Base-by-base conservation (phyloP, 257 asterid species). In the Schizonepeta tenuifolia region DNA sequence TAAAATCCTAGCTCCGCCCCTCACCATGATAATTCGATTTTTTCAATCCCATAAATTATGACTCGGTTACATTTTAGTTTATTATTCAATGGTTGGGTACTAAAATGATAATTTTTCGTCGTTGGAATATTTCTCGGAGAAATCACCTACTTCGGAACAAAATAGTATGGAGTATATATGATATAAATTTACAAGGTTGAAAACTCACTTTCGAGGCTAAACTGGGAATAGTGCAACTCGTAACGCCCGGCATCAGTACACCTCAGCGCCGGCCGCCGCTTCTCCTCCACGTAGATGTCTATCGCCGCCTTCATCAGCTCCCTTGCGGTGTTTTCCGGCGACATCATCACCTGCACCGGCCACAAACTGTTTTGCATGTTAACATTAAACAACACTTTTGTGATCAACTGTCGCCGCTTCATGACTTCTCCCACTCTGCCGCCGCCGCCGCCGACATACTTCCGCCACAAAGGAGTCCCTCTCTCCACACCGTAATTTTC, bases 141-240 rank as follows among this genome's bases (percentile, higher is more conserved):
- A 28, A 2, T 28, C 33, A 28, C 4, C 1, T 1, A 28, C 33
- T 2, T 28, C 33, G 33, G 3, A 28, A 28, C 33, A 28, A 28
- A 24, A 24, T n/a, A n/a, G n/a, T n/a, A n/a, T n/a, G n/a, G n/a
- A n/a, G n/a, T n/a, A n/a, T n/a, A n/a, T n/a, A n/a, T n/a, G n/a
- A n/a, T n/a, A n/a, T n/a, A n/a, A n/a, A n/a, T 1, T 38, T 0
- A 2, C 10, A 9, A n/a, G 9, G 12, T 41, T 12, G 38, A 35
- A 26, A 54, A 78, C 86, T 78, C 55, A 89, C 91, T 77, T 67
- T 89, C 84, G 9, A 89, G 71, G 58, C 73, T 76, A 49, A 85
- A 89, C 63, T 78, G 89, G 14, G 93, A 85, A 50, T 82, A 87
- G 57, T 89, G 93, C 82, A 89, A 88, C 70, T 84, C 73, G 61